Base-by-base conservation (phyloP, 2,329 filamentous ascomycete genomes). In the Xylaria sp. region DNA sequence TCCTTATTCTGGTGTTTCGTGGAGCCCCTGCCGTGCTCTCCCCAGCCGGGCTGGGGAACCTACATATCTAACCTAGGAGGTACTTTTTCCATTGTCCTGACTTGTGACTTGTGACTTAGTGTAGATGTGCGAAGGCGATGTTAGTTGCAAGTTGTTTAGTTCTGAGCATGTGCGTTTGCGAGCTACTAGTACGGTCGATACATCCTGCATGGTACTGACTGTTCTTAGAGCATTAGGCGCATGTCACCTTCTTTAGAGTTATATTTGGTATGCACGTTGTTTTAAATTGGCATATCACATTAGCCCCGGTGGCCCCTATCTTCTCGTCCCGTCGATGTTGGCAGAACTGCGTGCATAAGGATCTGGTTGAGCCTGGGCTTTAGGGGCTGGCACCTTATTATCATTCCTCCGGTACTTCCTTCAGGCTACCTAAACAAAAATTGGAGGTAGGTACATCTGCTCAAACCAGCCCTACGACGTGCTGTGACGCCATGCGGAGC, bases 201-300 rank as follows among this genome's bases (percentile, higher is more conserved):
- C 58, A 46, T 59, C 12, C 67, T 69, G 63, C 67, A 63, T 39
- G 55, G 67, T 55, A 63, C 63, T 66, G 63, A 59, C 63, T 66
- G 63, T 63, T 32, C 37, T 56, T 46, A 46, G 25, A 52, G 65
- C 37, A 44, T 63, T 52, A 41, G 37, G 37, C 13, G 25, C 39
- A 57, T 51, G 28, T 28, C 5, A 28, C 28, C 28, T 28, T 28
- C 6, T 20, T 57, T 28, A n/a, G 10, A 44, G 39, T 28, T 23
- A 57, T n/a, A 6, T 39, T 44, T 18, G 28, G 6, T 41, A 57
- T 57, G 37, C 37, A 25, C 13, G 20, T 39, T 25, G 20, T n/a
- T 41, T 41, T 28, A 44, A 44, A 28, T 23, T 57, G 23, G 12
- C 20, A 57, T 18, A 3, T 57, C 7, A 20, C 23, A 46, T 54